Evolutionary conservation across 2,329 filamentous ascomycete species (phyloP), one percentile per base, ranked within the genome.

Genomic region (Phialophora expanda): DNA sequence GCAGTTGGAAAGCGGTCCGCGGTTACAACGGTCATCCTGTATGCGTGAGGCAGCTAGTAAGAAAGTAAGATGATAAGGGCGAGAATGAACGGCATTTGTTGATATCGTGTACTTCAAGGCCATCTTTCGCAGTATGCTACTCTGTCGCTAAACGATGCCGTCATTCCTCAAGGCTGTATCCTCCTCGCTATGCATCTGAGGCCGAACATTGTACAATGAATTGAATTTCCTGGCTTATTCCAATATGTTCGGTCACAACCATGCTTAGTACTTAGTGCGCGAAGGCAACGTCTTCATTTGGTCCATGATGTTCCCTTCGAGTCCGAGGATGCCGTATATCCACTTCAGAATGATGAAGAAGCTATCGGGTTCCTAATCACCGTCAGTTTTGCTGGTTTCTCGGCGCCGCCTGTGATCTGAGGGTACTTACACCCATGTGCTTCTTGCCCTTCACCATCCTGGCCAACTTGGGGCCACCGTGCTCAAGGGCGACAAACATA

Each of bases 401-500:
- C 17, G 17, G 17, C 38, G 26, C 14, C n/a, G 22, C 3, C 20
- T 24, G 20, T 26, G 20, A 24, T 14, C 20, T 0, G n/a, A 2
- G 14, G 26, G 12, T 55, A 54, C 58, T 44, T 41, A 61, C 58
- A 11, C 88, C 88, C 88, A 90, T 90, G 72, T 90, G 88, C 70
- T 89, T 76, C 34, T 85, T 79, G 0, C 84, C 84, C 0, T 83
- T 78, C 68, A 89, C 88, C 77, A 90, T 81, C 26, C 78, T 76
- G 46, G 78, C 84, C 71, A 84, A 80, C 75, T 87, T 87, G 1
- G 83, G 80, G 22, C 76, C 72, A 0, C 84, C 85, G 73, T 84
- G 81, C 70, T 82, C 77, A 55, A 87, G 70, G 28, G 83, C 83
- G 48, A 87, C 74, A 69, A 85, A 84, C 63, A 85, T 84, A 70